phyloP scores from a whole-genome alignment of 2,329 filamentous ascomycete genomes.

The Aspergillus sp. region DNA sequence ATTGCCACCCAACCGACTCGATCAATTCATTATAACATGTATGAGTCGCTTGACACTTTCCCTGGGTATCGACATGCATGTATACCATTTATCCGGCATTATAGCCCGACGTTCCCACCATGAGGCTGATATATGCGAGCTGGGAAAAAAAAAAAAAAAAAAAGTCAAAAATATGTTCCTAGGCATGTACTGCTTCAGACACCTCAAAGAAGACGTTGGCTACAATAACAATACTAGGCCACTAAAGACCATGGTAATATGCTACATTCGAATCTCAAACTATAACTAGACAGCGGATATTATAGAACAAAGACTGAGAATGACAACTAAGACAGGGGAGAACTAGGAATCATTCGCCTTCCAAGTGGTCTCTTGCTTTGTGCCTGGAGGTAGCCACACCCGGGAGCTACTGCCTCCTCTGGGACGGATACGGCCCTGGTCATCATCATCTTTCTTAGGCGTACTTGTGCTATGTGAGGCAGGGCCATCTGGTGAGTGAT shows the following conservation, averaged over 20 bases:
- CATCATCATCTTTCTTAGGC: constrained; percentile 49
- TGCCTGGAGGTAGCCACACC: constrained; percentile 73
- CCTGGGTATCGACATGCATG: not conserved
- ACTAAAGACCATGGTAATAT: not conserved
- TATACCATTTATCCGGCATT: not conserved
- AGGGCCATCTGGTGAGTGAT: constrained; percentile 21
- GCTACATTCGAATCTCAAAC: not conserved
- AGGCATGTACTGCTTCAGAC: not conserved
- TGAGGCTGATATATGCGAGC: not conserved
- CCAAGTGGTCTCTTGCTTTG: constrained; percentile 87
- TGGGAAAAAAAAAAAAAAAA: too few species aligned
- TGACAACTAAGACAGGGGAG: constrained; percentile 16
- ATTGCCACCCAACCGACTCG: too few species aligned
- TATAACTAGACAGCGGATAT: not conserved
- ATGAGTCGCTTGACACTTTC: not conserved
- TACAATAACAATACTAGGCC: not conserved
- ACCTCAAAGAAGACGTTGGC: not conserved
- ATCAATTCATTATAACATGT: not conserved
- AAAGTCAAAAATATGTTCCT: not conserved
- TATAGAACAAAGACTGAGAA: not conserved
- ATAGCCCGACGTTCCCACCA: not conserved
- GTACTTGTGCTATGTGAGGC: constrained; percentile 24
- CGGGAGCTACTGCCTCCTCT: constrained; percentile 43
- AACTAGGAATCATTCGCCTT: constrained; percentile 48
- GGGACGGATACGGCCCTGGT: constrained; percentile 45